phyloP scores from a whole-genome alignment of 1,284 basidiomycete species.

The Porodaedalea pini region DNA sequence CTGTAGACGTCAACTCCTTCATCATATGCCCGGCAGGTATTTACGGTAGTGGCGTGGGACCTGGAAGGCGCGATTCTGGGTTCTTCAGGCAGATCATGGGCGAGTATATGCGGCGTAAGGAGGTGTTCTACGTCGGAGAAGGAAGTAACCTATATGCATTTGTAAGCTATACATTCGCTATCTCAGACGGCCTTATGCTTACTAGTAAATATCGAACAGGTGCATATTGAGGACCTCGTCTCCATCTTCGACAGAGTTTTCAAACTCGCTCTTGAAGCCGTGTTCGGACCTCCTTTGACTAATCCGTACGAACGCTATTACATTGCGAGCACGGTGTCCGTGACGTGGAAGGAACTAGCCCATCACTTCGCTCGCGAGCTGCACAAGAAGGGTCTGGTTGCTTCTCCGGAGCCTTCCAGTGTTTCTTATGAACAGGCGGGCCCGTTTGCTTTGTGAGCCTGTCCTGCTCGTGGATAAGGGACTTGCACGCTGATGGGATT shows the following conservation, averaged over 20 bases:
- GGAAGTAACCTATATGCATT: neutral
- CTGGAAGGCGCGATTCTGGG: neutral
- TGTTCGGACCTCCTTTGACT: neutral
- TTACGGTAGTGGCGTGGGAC: constrained; percentile 1
- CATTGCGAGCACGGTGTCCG: neutral
- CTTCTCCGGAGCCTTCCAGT: neutral
- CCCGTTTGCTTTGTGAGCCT: neutral
- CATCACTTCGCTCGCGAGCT: neutral
- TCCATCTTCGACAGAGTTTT: neutral
- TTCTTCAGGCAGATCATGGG: neutral
- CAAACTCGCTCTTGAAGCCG: neutral
- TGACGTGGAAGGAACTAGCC: neutral
- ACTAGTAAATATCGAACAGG: neutral
- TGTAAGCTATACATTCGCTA: neutral
- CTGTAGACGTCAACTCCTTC: constrained; percentile 7
- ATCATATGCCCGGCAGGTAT: constrained; percentile 11
- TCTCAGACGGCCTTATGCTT: neutral
- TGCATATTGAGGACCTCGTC: constrained; percentile 9
- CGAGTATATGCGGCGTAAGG: neutral
- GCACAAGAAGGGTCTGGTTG: neutral
- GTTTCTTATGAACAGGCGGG: neutral
- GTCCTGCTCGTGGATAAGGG: too few species aligned
- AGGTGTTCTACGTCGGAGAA: neutral
- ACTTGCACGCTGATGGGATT: too few species aligned
- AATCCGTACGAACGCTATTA: constrained; percentile 9